Conservation (phyloP, 2,329 filamentous ascomycete genomes). For the Emericellopsis cladophorae region DNA sequence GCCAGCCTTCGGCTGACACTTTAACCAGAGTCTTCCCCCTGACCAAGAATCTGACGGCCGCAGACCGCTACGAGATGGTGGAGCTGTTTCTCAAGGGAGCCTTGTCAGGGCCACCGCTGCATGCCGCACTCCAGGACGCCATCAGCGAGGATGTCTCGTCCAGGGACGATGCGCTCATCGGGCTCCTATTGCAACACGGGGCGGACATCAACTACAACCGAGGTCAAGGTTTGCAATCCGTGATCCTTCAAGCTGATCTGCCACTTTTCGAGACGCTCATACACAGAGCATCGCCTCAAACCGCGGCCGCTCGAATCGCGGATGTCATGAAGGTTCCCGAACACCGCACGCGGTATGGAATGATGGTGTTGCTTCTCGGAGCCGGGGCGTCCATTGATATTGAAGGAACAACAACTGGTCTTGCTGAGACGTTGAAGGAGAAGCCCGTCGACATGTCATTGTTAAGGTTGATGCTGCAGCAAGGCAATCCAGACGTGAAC, state of each 20-base stretch:
- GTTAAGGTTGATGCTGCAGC: conserved; percentile 32
- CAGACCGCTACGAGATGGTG: conserved; percentile 33
- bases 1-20: conserved; percentile 32
- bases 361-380: conserved; percentile 31
- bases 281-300: conserved; percentile 30
- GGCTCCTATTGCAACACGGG: conserved; percentile 35
- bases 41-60: conserved; percentile 26
- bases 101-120: conserved; percentile 30
- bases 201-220: conserved; percentile 42
- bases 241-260: conserved; percentile 34
- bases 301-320: conserved; percentile 32
- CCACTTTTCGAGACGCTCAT: conserved; percentile 31
- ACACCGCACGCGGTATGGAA: conserved; percentile 26
- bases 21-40: conserved; percentile 35
- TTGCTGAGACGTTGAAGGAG: conserved; percentile 27
- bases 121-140: conserved; percentile 37
- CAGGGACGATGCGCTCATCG: conserved; percentile 38
- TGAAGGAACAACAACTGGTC: conserved; percentile 26
- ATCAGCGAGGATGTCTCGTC: conserved; percentile 32
- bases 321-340: conserved; percentile 33
- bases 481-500: conserved; percentile 41
- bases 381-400: conserved; percentile 30
- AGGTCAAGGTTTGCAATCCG: conserved; percentile 32
- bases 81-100: conserved; percentile 36
- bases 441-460: conserved; percentile 37